Conservation (phyloP, 1,139 yeast genomes). For the Taphrina pruni region DNA sequence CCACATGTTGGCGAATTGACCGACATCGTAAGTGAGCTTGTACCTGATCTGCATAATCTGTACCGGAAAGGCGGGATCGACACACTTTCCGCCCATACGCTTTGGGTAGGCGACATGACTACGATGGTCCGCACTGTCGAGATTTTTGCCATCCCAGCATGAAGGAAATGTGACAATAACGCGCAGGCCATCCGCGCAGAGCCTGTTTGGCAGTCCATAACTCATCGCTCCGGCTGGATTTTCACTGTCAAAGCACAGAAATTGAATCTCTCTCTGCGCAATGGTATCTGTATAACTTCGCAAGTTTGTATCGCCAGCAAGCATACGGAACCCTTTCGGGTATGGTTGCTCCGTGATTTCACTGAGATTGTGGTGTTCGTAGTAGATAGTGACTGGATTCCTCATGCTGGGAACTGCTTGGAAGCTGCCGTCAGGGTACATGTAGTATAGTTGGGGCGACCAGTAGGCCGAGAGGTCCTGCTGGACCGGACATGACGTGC, state of each 20-base stretch:
- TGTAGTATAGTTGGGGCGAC: slow-evolving; percentile 42
- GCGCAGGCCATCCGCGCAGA: slow-evolving; percentile 42
- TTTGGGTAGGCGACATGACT: slow-evolving; percentile 41
- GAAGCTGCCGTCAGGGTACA: slow-evolving; percentile 17
- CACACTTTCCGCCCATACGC: slow-evolving; percentile 36
- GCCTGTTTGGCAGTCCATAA: slow-evolving; percentile 20
- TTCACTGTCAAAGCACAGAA: slow-evolving; percentile 31
- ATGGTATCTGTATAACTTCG: slow-evolving; percentile 23
- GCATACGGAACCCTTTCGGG: slow-evolving; percentile 43
- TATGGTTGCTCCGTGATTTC: slow-evolving; percentile 29
- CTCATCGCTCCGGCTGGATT: slow-evolving; percentile 9
- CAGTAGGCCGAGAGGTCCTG: slow-evolving; percentile 27
- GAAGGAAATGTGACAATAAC: slow-evolving; percentile 40
- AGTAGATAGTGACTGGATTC: slow-evolving; percentile 40
- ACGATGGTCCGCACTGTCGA: slow-evolving; percentile 40
- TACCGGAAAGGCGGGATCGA: slow-evolving; percentile 32
- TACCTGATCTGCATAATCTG: slow-evolving; percentile 36
- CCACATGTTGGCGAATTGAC: slow-evolving; percentile 31
- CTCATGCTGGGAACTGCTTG: background rate
- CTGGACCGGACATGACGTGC: too few relatives aligned
- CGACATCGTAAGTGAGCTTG: slow-evolving; percentile 38
- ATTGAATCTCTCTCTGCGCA: slow-evolving; percentile 36
- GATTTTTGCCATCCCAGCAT: slow-evolving; percentile 44
- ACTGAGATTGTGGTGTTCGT: slow-evolving; percentile 32
- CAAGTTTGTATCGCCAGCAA: slow-evolving; percentile 36